phyloP scores from a whole-genome alignment of 2,329 filamentous ascomycete species.

The Colletotrichum limetticola region DNA sequence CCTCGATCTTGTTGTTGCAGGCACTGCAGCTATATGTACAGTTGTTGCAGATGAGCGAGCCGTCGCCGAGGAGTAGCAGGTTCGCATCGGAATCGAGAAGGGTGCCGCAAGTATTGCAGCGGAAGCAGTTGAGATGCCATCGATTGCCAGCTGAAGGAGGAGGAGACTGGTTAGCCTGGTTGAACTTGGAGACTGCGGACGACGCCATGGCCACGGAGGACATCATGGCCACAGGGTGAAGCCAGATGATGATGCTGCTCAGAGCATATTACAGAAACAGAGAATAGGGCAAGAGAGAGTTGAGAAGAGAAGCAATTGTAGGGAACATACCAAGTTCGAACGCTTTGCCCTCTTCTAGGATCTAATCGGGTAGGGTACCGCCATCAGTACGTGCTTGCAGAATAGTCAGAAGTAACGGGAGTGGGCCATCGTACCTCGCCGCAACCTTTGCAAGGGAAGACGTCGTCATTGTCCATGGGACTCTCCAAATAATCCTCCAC shows the following conservation, averaged over 20 bases:
- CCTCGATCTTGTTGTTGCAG: conserved; percentile 97
- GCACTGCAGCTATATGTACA: conserved; percentile 99
- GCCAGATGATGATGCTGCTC: conserved; percentile 2
- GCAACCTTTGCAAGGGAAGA: conserved; percentile 92
- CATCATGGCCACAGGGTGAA: conserved; percentile 14
- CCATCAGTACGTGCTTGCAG: conserved; percentile 33
- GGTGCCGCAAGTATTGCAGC: conserved; percentile 94
- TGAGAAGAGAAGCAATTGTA: conserved; percentile 6
- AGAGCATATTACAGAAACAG: not conserved
- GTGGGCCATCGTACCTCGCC: conserved; percentile 74
- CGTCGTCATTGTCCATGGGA: conserved; percentile 81
- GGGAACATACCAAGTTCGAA: conserved; percentile 86
- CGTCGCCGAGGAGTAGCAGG: conserved; percentile 94
- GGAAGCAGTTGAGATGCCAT: conserved; percentile 99
- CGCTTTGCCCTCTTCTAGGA: conserved; percentile 97
- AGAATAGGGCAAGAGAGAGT: not conserved
- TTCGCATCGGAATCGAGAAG: conserved; percentile 98
- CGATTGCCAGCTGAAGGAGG: conserved; percentile 79
- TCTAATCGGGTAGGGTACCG: conserved; percentile 62
- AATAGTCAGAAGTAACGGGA: conserved; percentile 9
- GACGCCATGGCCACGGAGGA: conserved; percentile 24
- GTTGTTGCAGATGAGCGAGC: conserved; percentile 98
- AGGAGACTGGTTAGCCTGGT: conserved; percentile 40
- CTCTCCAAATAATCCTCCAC: conserved; percentile 73
- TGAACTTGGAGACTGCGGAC: conserved; percentile 35